phyloP scores from a whole-genome alignment of 176 grass and related monocot species.

The Eleusine indica region DNA sequence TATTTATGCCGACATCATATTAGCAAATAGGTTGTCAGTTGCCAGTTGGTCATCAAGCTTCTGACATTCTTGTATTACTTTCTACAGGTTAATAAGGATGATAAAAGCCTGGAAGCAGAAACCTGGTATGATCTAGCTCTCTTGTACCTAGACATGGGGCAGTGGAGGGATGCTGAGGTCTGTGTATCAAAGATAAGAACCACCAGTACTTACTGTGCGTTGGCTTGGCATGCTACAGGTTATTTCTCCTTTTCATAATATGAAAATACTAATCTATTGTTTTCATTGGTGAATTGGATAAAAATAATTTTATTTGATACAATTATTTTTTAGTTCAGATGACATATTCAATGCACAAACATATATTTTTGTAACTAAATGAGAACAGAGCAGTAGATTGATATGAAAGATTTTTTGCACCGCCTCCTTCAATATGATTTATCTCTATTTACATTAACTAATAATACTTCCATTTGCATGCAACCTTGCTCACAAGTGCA shows the following conservation, averaged over 20 bases:
- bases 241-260: conserved; percentile 35
- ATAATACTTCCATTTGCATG: not conserved
- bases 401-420: not conserved
- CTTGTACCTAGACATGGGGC: conserved; percentile 83
- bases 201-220: conserved; percentile 60
- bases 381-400: not conserved
- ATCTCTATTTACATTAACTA: not conserved
- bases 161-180: conserved; percentile 82
- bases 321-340: not conserved
- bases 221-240: conserved; percentile 87
- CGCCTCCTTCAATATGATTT: not conserved
- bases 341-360: not conserved
- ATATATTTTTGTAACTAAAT: not conserved
- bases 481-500: not conserved
- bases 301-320: not conserved
- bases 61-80: conserved; percentile 35
- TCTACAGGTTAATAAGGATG: conserved; percentile 61
- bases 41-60: not conserved
- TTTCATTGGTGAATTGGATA: not conserved
- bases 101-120: conserved; percentile 79
- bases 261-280: not conserved
- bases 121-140: conserved; percentile 94
- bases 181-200: conserved; percentile 73
- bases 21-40: not conserved
- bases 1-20: not conserved